Evolutionary conservation across 2,329 filamentous ascomycete genomes (phyloP).

Genomic region (Fusarium nanum): DNA sequence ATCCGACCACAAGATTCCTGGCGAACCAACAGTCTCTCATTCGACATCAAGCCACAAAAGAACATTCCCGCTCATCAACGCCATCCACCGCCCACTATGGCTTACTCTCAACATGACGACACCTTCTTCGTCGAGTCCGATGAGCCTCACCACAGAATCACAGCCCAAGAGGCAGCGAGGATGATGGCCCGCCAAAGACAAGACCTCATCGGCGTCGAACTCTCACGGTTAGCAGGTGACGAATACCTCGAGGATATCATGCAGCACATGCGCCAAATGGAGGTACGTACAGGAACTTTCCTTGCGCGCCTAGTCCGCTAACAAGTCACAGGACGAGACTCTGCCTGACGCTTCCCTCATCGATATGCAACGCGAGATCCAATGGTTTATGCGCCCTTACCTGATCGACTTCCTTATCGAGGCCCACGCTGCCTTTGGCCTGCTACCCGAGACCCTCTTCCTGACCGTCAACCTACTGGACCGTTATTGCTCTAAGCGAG

Average conservation of each 20-base stretch:
- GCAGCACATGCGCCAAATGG: constrained; percentile 95
- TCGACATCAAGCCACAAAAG: constrained; percentile 50
- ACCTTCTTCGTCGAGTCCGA: constrained; percentile 69
- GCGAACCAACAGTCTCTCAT: constrained; percentile 63
- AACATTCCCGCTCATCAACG: constrained; percentile 32
- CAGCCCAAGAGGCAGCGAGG: constrained; percentile 79
- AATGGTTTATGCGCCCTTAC: constrained; percentile 99
- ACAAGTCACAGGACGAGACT: constrained; percentile 73
- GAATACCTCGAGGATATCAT: constrained; percentile 96
- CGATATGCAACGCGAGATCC: constrained; percentile 98
- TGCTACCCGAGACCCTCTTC: constrained; percentile 95
- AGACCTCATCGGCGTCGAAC: constrained; percentile 87
- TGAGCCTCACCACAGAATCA: constrained; percentile 68
- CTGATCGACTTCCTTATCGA: constrained; percentile 98
- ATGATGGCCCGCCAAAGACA: constrained; percentile 85
- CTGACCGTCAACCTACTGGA: constrained; percentile 96
- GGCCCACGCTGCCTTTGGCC: constrained; percentile 92
- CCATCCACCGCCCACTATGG: constrained; percentile 56
- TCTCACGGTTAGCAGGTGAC: constrained; percentile 85
- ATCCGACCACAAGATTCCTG: constrained; percentile 62
- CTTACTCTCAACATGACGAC: constrained; percentile 57
- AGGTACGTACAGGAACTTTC: constrained; percentile 63
- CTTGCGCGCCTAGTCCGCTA: constrained; percentile 36
- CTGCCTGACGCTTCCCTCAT: constrained; percentile 96
- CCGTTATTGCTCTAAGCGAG: constrained; percentile 95